Evolutionary conservation across 306 rosid genomes (phyloP).

Genomic region (Aeschynomene evenia): DNA sequence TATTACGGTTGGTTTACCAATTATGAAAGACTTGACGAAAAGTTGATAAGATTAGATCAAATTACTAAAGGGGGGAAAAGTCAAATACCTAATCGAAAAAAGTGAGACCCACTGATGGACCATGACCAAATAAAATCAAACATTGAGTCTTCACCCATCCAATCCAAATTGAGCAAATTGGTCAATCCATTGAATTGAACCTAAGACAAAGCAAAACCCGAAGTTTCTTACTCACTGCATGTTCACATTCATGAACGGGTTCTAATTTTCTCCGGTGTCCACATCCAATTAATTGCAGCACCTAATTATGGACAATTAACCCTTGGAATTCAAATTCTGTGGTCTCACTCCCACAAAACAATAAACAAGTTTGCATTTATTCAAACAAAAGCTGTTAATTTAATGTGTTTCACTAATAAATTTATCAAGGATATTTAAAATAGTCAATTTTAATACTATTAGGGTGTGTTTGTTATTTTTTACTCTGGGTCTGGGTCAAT

Average conservation of each 20-base stretch:
- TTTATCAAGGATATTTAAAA: too few species aligned
- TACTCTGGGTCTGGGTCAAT: too few species aligned
- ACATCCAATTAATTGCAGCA: conserved; percentile 28
- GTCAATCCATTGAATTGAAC: conserved; percentile 34
- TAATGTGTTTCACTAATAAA: background rate
- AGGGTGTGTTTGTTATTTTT: too few species aligned
- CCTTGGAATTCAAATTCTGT: conserved; percentile 35
- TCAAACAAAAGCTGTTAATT: background rate
- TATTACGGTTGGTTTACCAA: background rate
- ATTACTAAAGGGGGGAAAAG: background rate
- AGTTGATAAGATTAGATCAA: background rate
- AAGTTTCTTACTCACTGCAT: conserved; percentile 4
- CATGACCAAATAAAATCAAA: conserved; percentile 23
- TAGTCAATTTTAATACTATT: too few species aligned
- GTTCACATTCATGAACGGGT: conserved; percentile 40
- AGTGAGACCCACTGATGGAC: conserved; percentile 21
- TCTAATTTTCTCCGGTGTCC: background rate
- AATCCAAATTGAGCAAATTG: background rate
- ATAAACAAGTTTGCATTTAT: background rate
- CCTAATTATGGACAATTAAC: conserved; percentile 13
- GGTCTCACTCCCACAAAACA: background rate
- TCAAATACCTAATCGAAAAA: background rate
- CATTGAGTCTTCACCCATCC: background rate
- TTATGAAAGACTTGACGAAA: background rate
- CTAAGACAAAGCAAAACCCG: background rate